Base-by-base conservation (phyloP, 2,329 filamentous ascomycete genomes). In the Colletotrichum lini region DNA sequence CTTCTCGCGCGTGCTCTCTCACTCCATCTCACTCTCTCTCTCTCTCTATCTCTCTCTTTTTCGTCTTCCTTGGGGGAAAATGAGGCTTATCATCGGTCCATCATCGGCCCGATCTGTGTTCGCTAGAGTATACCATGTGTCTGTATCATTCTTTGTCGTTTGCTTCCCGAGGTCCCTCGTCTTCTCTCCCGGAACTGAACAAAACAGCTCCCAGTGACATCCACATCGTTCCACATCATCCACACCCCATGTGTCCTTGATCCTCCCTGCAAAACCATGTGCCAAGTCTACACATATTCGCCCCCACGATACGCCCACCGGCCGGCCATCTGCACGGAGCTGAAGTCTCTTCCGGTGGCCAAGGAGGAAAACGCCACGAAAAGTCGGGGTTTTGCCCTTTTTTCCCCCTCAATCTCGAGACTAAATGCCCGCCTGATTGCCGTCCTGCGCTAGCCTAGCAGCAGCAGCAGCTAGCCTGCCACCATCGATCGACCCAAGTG, bases 401-500 rank as follows among this genome's bases (percentile, higher is more conserved):
- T 38, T 8, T 30, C 18, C 30, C 26, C 26, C 1, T 30, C 30
- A 30, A 30, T 30, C 30, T 30, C 30, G 30, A 30, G 16, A 12
- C 54, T 26, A 18, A 13, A 45, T 45, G 56, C 21, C 40, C 47
- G 49, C 49, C 60, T 62, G 60, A 44, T 42, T 53, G 47, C 60
- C 38, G 21, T 44, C 21, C n/a, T 40, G 18, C 45, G 47, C 58
- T 61, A 50, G 45, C 35, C 30, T 23, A 23, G 47, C 59, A 23
- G 47, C 59, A 23, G 47, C 59, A 40, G 23, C 52, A 26, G 26
- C 35, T 30, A 63, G 38, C 15, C 49, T 21, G 60, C 47, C 38
- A 50, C 16, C 49, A 30, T 15, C 38, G 42, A 30, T 15, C 38
- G 42, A 59, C 38, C 44, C 9, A 26, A 63, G 60, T 53, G 47